These are phyloP conservation scores for Ogataea hybrid DNA, from an alignment of 1,139 yeast genomes.

Conservation along the genomic window DNA sequence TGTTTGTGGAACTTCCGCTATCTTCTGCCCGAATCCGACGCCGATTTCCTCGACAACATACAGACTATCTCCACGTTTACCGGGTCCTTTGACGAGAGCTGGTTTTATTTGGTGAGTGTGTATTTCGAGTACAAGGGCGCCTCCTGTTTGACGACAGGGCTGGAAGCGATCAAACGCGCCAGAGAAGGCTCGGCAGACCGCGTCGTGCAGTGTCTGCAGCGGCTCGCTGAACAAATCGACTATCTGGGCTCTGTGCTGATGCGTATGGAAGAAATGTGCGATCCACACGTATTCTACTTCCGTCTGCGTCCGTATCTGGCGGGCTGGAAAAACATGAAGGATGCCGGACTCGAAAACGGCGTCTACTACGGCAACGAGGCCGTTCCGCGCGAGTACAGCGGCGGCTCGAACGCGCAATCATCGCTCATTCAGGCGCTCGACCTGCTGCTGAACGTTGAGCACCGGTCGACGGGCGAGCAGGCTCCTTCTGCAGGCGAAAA, in stretches of 20 bases:
- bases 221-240: slow-evolving; percentile 74
- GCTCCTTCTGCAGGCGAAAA: slow-evolving; percentile 39
- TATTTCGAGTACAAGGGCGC: slow-evolving; percentile 85
- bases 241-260: slow-evolving; percentile 69
- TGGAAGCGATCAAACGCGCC: slow-evolving; percentile 60
- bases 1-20: slow-evolving; percentile 85
- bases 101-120: slow-evolving; percentile 90
- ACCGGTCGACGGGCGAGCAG: slow-evolving; percentile 68
- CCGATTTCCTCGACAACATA: slow-evolving; percentile 58
- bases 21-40: slow-evolving; percentile 44
- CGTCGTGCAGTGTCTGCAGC: slow-evolving; percentile 51
- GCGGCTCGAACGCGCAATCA: slow-evolving; percentile 94
- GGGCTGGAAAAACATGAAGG: slow-evolving; percentile 93
- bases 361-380: slow-evolving; percentile 71
- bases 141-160: slow-evolving; percentile 54
- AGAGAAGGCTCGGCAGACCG: slow-evolving; percentile 38
- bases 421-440: slow-evolving; percentile 87
- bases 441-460: slow-evolving; percentile 70
- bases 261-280: slow-evolving; percentile 93
- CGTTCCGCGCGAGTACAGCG: slow-evolving; percentile 62
- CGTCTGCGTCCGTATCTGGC: slow-evolving; percentile 87
- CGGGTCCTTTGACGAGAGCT: slow-evolving; percentile 86
- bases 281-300: slow-evolving; percentile 86
- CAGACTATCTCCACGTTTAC: slow-evolving; percentile 85
- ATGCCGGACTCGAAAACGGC: slow-evolving; percentile 75